Conservation (phyloP, 352 stramenopile genomes). For the Globisporangium camurandrum region DNA sequence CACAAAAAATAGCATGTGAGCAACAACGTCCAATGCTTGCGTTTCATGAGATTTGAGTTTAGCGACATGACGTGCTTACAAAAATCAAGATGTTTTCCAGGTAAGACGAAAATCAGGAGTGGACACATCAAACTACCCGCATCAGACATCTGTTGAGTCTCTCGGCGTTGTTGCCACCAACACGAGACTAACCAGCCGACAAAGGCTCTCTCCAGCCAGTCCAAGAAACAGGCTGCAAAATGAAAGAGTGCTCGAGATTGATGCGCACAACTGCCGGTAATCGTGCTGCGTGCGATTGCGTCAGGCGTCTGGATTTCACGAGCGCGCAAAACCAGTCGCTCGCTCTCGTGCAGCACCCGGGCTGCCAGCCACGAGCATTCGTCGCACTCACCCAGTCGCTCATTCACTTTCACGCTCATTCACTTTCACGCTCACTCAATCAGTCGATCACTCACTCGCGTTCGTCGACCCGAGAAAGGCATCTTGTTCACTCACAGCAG, state of each 20-base stretch:
- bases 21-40: too few relatives aligned
- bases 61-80: too few relatives aligned
- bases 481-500: not conserved
- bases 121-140: too few relatives aligned
- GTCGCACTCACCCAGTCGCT: not conserved
- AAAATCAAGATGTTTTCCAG: too few relatives aligned
- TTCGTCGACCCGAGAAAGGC: constrained; percentile 1
- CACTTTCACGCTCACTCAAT: too few relatives aligned
- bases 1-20: too few relatives aligned
- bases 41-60: too few relatives aligned
- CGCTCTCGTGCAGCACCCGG: not conserved
- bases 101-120: too few relatives aligned
- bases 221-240: not conserved
- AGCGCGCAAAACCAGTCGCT: not conserved
- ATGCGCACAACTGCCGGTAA: not conserved
- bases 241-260: not conserved
- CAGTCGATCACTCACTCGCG: not conserved
- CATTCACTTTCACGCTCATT: too few relatives aligned
- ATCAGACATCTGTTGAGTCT: too few relatives aligned
- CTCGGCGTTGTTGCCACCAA: too few relatives aligned
- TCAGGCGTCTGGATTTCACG: not conserved
- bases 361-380: not conserved
- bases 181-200: too few relatives aligned
- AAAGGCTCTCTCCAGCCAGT: constrained; percentile 1
- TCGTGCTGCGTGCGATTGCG: not conserved